Base-by-base conservation (phyloP, 2,329 filamentous ascomycete genomes). In the Orbilia brochopaga region DNA sequence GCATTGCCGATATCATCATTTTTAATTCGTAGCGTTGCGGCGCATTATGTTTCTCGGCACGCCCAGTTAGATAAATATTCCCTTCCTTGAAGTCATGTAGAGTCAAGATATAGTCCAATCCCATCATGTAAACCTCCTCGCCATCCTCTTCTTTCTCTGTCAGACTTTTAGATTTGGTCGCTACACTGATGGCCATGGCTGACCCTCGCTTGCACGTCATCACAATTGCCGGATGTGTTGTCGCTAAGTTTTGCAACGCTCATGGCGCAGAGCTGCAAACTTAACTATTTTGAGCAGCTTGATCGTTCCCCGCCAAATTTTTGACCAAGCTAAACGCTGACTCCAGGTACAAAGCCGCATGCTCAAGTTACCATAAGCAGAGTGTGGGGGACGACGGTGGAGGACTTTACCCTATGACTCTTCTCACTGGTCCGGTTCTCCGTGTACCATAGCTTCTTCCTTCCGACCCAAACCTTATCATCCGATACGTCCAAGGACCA, bases 241-340 rank as follows among this genome's bases (percentile, higher is more conserved):
- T 15, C 11, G 37, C 5, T 13, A 13, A 42, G n/a, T 15, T 5
- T 17, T 13, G n/a, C 37, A 42, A 42, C 37, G 15, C 37, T 42
- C 37, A 5, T 4, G n/a, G 37, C 13, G 37, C 37, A 13, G 11
- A 42, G 11, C 37, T 10, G 19, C 44, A 48, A 48, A 48, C 44
- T 21, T 48, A 21, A 48, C 44, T 48, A 21, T 21, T 48, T 48
- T 17, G 17, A 48, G 44, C 19, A 19, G 19, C 37, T 13, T 17
- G 54, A 30, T 53, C 27, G 21, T 42, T 67, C 66, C 66, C 59
- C 59, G 66, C 66, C 48, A 70, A 62, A 70, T 50, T 50, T 70
- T 53, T 59, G 44, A 40, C 35, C 19, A 13, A 32, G 32, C 42
- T 35, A n/a, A 37, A 40, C 48, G 40, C 27, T 17, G 46, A 19